These are phyloP conservation scores for Sherardia arvensis DNA, from an alignment of 257 asterid genomes.

Conservation along the genomic window DNA sequence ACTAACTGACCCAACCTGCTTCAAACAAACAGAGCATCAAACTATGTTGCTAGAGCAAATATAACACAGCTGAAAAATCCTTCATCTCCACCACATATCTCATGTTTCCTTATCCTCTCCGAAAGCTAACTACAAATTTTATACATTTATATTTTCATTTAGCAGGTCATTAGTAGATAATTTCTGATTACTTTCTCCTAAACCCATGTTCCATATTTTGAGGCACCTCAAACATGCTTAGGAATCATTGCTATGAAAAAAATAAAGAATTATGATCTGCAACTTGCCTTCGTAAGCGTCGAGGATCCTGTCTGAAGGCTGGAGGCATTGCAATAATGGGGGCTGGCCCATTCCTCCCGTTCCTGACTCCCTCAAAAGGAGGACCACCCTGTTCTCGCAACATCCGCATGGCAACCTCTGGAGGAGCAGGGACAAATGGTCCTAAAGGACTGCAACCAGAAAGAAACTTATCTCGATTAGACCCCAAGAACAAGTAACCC, in stretches of 20 bases:
- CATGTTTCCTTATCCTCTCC: background rate
- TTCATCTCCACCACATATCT: background rate
- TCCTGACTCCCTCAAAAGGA: conserved; percentile 81
- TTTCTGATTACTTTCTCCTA: background rate
- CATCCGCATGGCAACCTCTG: conserved; percentile 98
- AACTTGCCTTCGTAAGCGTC: conserved; percentile 79
- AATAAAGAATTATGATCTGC: background rate
- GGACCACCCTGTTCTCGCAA: conserved; percentile 93
- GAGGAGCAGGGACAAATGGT: conserved; percentile 98
- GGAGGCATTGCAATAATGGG: conserved; percentile 82
- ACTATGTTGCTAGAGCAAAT: background rate
- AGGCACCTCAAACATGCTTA: background rate
- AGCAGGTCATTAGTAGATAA: background rate
- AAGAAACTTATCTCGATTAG: background rate
- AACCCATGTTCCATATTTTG: background rate
- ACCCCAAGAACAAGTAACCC: background rate
- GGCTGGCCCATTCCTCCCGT: conserved; percentile 60
- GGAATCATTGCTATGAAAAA: background rate
- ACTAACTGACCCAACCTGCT: background rate
- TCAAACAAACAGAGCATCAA: background rate
- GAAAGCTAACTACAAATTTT: background rate
- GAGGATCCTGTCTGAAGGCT: conserved; percentile 81
- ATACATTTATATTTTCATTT: background rate
- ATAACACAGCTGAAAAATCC: background rate
- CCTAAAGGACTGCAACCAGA: conserved; percentile 75